phyloP scores from a whole-genome alignment of 495 filamentous ascomycete genomes.

The Xylaria scruposa region DNA sequence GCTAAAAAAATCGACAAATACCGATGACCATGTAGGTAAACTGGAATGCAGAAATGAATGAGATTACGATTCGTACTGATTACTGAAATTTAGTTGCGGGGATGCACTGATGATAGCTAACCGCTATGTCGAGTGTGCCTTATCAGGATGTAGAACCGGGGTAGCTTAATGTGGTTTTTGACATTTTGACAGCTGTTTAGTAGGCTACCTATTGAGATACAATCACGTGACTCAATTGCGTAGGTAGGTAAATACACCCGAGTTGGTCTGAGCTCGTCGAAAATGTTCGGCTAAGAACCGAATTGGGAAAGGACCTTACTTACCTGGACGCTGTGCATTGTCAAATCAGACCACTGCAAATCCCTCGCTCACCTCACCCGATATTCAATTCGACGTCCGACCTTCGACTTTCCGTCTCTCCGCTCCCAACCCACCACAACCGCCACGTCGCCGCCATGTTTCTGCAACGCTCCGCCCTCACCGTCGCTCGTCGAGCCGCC shows the following conservation, averaged over 20 bases:
- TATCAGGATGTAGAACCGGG: neutral
- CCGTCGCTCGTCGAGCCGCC: conserved; percentile 73
- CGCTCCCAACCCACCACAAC: conserved; percentile 23
- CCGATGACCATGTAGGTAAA: no score
- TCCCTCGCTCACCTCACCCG: conserved; percentile 31
- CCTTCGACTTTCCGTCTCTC: conserved; percentile 20
- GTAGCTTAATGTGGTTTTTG: neutral
- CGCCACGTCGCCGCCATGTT: conserved; percentile 64
- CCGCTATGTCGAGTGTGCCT: no score
- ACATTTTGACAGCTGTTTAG: neutral
- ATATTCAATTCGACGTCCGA: conserved; percentile 20
- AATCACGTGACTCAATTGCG: conserved; percentile 15
- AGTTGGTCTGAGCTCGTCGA: conserved; percentile 2
- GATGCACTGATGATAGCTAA: neutral
- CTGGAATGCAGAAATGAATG: no score
- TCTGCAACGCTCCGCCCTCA: conserved; percentile 78
- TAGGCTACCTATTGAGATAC: neutral
- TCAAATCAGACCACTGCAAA: conserved; percentile 44
- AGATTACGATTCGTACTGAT: no score
- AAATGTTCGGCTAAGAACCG: conserved; percentile 27
- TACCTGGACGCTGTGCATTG: conserved; percentile 29
- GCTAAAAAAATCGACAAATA: neutral
- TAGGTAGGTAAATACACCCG: neutral
- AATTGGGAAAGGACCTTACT: conserved; percentile 32
- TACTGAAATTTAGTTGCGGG: neutral